A percentile compares a stretch with the other conserved stretches of the same genome.
Evolutionary conservation across 441 rosid species (phyloP).

Genomic region (Francoa sonchifolia): DNA sequence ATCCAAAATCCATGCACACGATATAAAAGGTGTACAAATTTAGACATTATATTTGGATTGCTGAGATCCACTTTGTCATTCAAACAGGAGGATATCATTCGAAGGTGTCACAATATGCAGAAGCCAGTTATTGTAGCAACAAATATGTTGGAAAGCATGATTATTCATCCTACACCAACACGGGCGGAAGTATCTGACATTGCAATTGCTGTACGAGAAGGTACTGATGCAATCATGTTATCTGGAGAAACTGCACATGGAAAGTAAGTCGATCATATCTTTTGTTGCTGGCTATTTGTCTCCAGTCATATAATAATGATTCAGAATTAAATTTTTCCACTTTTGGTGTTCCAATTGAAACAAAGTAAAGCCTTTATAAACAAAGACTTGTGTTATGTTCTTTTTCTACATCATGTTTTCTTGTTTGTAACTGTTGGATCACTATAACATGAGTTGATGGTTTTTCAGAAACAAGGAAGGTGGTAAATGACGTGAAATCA

Average conservation of each 20-base stretch:
- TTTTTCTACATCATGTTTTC: no score
- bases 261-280: slow-evolving; percentile 38
- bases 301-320: no score
- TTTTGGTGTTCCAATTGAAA: slow-evolving; percentile 1
- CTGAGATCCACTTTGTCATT: no score
- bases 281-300: not conserved
- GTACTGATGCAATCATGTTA: slow-evolving; percentile 94
- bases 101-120: slow-evolving; percentile 73
- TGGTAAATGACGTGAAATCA: no score
- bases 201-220: slow-evolving; percentile 92
- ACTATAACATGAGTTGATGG: no score
- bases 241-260: slow-evolving; percentile 99
- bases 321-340: no score
- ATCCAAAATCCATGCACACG: not conserved
- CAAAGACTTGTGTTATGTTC: no score
- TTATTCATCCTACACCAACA: slow-evolving; percentile 92
- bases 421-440: no score
- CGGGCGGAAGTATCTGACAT: slow-evolving; percentile 99
- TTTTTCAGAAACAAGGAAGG: no score
- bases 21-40: not conserved
- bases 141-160: slow-evolving; percentile 98
- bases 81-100: slow-evolving; percentile 74
- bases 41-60: not conserved
- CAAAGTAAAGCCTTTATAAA: not conserved
- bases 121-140: slow-evolving; percentile 95